Conservation (phyloP, 495 filamentous ascomycete species). For the Penicillium psychrofluorescens region DNA sequence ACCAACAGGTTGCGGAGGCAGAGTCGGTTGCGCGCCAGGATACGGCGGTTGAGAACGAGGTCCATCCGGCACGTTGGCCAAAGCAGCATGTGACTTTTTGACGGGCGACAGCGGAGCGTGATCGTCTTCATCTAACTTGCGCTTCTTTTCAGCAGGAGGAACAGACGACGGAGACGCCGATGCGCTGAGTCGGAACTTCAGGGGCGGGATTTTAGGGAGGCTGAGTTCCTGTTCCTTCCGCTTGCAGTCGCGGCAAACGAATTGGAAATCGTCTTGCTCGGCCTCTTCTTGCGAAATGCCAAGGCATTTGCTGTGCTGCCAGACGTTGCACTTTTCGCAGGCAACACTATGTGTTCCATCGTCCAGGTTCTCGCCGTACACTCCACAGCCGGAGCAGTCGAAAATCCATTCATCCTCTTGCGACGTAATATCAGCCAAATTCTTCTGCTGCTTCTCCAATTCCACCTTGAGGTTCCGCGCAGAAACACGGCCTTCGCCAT, state of each 20-base stretch:
- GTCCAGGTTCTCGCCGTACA: constrained; percentile 79
- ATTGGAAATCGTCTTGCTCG: constrained; percentile 81
- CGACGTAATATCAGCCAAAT: constrained; percentile 55
- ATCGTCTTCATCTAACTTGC: constrained; percentile 16
- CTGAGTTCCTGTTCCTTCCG: constrained; percentile 56
- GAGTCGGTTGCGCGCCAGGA: constrained; percentile 7
- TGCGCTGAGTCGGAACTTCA: constrained; percentile 55
- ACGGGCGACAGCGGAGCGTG: constrained; percentile 19
- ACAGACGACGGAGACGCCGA: constrained; percentile 40
- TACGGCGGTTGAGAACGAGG: constrained; percentile 8
- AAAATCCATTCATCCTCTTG: constrained; percentile 90
- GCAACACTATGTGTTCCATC: constrained; percentile 89
- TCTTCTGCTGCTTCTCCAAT: constrained; percentile 66
- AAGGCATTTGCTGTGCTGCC: constrained; percentile 92
- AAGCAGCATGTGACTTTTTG: constrained; percentile 22
- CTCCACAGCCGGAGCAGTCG: constrained; percentile 81
- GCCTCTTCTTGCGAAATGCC: constrained; percentile 70
- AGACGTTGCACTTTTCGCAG: constrained; percentile 92
- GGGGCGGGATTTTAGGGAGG: constrained; percentile 60
- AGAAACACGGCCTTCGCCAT: constrained; percentile 59
- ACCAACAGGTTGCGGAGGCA: constrained; percentile 13
- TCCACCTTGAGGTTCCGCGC: constrained; percentile 73
- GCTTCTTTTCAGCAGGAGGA: constrained; percentile 15
- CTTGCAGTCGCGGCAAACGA: constrained; percentile 75
- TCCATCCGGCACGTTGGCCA: constrained; percentile 12